Conservation (phyloP, 2,329 filamentous ascomycete species). For the Claviceps digitariae region DNA sequence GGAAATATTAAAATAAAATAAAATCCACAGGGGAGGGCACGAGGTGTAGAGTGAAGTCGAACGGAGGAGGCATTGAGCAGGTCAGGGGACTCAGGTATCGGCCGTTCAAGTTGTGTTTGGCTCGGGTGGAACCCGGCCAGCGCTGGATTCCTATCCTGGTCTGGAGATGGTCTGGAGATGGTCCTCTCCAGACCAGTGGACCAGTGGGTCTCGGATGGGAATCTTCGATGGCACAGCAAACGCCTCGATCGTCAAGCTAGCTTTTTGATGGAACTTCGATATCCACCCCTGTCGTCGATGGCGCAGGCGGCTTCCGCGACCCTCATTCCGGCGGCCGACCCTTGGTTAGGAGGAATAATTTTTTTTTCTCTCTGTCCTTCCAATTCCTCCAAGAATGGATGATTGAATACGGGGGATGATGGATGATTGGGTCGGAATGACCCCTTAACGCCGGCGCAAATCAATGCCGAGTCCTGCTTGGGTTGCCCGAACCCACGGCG, state of each 20-base stretch:
- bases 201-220: neutral
- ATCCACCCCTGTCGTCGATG: neutral
- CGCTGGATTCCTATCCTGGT: neutral
- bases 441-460: neutral
- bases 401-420: no score
- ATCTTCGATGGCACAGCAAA: slow-evolving; percentile 5
- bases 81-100: neutral
- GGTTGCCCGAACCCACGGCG: neutral
- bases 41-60: no score
- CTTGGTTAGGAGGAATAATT: neutral
- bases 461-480: neutral
- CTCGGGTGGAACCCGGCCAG: neutral
- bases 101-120: neutral
- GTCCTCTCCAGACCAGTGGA: neutral
- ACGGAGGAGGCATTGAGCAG: no score
- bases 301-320: neutral
- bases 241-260: slow-evolving; percentile 2
- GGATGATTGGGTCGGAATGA: neutral
- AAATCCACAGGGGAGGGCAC: no score
- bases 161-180: no score
- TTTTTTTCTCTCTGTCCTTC: neutral
- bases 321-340: neutral
- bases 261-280: neutral
- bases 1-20: neutral
- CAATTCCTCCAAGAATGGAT: neutral